These are phyloP conservation scores for Picochlorum costavermella DNA, from an alignment of 139 green algal species.

Conservation along the genomic window DNA sequence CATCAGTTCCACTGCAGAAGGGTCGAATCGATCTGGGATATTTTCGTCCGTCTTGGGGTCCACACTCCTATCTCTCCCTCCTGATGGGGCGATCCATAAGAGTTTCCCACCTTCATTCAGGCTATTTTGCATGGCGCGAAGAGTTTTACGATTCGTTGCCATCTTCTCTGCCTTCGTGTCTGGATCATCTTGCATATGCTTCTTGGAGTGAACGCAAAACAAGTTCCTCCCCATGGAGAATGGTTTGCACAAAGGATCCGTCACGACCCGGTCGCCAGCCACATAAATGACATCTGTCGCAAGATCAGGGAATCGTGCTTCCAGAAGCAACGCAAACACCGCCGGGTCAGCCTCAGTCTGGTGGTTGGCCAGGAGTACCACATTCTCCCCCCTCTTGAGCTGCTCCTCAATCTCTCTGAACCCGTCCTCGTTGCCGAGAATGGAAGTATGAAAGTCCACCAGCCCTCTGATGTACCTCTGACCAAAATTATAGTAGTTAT, in stretches of 20 bases:
- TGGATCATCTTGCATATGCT: conserved; percentile 90
- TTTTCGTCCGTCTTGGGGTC: conserved; percentile 33
- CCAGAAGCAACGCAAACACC: conserved; percentile 90
- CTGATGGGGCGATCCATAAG: conserved; percentile 88
- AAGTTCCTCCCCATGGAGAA: conserved; percentile 99
- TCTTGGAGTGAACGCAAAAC: conserved; percentile 97
- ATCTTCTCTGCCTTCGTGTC: conserved; percentile 77
- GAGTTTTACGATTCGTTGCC: conserved; percentile 80
- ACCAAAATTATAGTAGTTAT: conserved; percentile 93
- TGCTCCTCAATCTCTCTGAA: conserved; percentile 39
- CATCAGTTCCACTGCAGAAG: conserved; percentile 87
- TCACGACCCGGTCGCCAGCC: conserved; percentile 86
- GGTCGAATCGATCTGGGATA: conserved; percentile 74
- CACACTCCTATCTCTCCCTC: conserved; percentile 76
- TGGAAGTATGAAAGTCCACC: conserved; percentile 81
- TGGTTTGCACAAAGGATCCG: conserved; percentile 91
- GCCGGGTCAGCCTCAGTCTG: conserved; percentile 96
- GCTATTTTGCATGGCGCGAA: conserved; percentile 57
- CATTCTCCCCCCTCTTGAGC: conserved; percentile 78
- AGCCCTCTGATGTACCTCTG: conserved; percentile 78
- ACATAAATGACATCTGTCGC: conserved; percentile 81
- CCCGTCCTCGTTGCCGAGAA: conserved; percentile 50
- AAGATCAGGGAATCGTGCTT: conserved; percentile 67
- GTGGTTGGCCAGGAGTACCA: conserved; percentile 96
- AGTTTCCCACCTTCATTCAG: conserved; percentile 69